phyloP scores from a whole-genome alignment of 345 rosid species.

The Geranium rotundifolium region DNA sequence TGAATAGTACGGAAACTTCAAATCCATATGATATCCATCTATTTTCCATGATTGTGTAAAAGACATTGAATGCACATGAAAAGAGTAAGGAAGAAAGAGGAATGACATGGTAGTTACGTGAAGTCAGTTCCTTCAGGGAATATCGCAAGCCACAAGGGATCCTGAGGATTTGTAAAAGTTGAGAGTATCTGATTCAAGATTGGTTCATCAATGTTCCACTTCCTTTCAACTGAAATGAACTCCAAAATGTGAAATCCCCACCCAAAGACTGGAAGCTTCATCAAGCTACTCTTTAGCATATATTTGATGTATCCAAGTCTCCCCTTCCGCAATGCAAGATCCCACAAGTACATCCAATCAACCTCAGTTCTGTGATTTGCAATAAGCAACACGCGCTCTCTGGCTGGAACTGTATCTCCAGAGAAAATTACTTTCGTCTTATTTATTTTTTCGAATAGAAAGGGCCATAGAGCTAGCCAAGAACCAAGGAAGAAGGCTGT shows the following conservation, averaged over 20 bases:
- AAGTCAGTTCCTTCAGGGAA: slow-evolving; percentile 93
- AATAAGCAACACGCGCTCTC: slow-evolving; percentile 51
- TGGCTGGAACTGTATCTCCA: background rate
- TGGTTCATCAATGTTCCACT: slow-evolving; percentile 65
- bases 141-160: slow-evolving; percentile 78
- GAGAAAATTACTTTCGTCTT: slow-evolving; percentile 48
- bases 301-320: slow-evolving; percentile 67
- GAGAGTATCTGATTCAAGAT: slow-evolving; percentile 46
- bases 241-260: slow-evolving; percentile 83
- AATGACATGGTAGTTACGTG: slow-evolving; percentile 27
- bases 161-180: slow-evolving; percentile 51
- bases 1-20: background rate
- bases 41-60: background rate
- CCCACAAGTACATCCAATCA: slow-evolving; percentile 92
- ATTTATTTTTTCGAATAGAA: slow-evolving; percentile 64
- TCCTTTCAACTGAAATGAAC: slow-evolving; percentile 83
- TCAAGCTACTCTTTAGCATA: slow-evolving; percentile 72
- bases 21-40: background rate
- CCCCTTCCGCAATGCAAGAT: slow-evolving; percentile 66
- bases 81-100: slow-evolving; percentile 5
- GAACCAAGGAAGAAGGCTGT: slow-evolving; percentile 46
- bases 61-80: slow-evolving; percentile 4
- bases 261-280: slow-evolving; percentile 68
- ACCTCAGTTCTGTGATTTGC: slow-evolving; percentile 89
- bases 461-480: slow-evolving; percentile 83